Base-by-base conservation (phyloP, 148 eudicot species). In the Nepenthes mirabilis region DNA sequence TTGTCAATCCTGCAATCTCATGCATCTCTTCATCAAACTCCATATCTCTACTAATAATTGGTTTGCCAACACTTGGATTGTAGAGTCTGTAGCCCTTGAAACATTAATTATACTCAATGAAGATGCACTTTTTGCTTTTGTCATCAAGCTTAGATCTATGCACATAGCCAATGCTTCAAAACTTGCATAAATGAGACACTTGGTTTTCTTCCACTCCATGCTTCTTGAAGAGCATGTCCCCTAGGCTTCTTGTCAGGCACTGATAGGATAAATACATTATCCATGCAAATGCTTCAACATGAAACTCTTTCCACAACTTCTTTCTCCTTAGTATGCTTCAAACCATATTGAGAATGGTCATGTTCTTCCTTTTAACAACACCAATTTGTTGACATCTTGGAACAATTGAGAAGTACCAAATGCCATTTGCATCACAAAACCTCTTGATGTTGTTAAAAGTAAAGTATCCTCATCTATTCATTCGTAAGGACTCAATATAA, bases 121-220 rank as follows among this genome's bases (percentile, higher is more conserved):
- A 37, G 1, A 57, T 6, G 11, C 43, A 57, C 12, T 57, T 57
- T n/a, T 36, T 35, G 11, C 2, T n/a, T 5, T 37, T 36, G 8
- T 57, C 60, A 57, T 36, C 45, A 2, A 57, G 47, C 11, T 57
- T 57, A 1, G 45, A 36, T 9, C 60, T 35, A 14, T 35, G 1
- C 9, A 6, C 47, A 37, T 36, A 35, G 2, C 23, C 43, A 57
- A 57, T n/a, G 45, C 8, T 9, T 45, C 11, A 57, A 57, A 0
- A 37, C 47, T 12, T n/a, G 12, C 1, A 57, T 2, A 36, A 35
- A 45, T 11, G 7, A 35, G 32, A 35, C 60, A 35, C 1, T 4
- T 36, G 60, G 60, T 9, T 57, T 57, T 11, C 37, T 36, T 9
- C 32, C 32, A 13, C 33, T 58, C 61, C 61, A 58, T 5, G 48